Evolutionary conservation across 768 basidiomycete species (phyloP).

Genomic region (Calvatia gigantea): DNA sequence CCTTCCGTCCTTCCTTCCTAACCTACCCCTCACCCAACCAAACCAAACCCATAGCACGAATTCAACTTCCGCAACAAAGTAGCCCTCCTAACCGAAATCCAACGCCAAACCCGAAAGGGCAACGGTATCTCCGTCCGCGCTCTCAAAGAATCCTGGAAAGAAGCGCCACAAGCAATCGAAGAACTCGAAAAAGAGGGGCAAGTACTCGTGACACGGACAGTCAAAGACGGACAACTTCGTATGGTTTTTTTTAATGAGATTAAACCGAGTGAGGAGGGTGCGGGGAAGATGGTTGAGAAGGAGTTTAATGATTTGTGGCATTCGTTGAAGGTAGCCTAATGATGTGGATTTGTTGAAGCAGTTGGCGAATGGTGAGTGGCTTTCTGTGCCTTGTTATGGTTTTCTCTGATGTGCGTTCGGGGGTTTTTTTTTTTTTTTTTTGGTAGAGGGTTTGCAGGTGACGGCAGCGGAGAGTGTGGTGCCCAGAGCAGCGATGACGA

Average conservation of each 20-base stretch:
- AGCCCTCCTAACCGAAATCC: slow-evolving; percentile 80
- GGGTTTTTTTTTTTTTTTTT: neutral
- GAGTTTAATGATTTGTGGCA: slow-evolving; percentile 92
- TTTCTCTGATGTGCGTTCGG: slow-evolving; percentile 9
- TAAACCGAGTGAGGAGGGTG: slow-evolving; percentile 69
- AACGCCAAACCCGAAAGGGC: slow-evolving; percentile 78
- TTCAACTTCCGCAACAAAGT: slow-evolving; percentile 83
- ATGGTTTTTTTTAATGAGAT: slow-evolving; percentile 93
- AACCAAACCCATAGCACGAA: slow-evolving; percentile 74
- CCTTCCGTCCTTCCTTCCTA: neutral
- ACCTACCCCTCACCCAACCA: no score
- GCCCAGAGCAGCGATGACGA: slow-evolving; percentile 50
- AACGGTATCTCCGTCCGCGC: slow-evolving; percentile 82
- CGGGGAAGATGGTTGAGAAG: slow-evolving; percentile 74
- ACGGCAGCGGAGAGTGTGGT: slow-evolving; percentile 62
- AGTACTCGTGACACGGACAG: slow-evolving; percentile 72
- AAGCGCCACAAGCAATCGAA: slow-evolving; percentile 50
- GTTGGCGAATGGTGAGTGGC: slow-evolving; percentile 60
- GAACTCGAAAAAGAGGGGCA: slow-evolving; percentile 22
- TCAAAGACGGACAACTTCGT: slow-evolving; percentile 77
- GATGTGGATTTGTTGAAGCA: slow-evolving; percentile 80
- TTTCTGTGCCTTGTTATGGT: neutral
- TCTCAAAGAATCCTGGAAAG: slow-evolving; percentile 90
- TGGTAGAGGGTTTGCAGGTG: slow-evolving; percentile 73
- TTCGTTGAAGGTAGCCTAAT: slow-evolving; percentile 75